Evolutionary conservation across 305 asterid genomes (phyloP), one percentile per base, ranked within the genome.

Genomic region (Fraxinus platypoda): DNA sequence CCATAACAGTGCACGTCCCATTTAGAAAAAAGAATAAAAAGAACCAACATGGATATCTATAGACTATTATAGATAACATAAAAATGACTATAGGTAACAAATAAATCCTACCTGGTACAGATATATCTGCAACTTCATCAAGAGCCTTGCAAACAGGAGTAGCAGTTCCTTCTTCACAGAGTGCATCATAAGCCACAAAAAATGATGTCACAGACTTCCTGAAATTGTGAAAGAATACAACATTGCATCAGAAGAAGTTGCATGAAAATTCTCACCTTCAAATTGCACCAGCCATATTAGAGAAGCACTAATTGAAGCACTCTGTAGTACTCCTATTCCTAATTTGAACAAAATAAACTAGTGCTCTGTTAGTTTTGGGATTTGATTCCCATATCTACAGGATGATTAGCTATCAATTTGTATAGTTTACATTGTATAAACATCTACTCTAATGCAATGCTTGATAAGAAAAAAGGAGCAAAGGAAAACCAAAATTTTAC

Each of bases 141-240:
- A 96, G 98, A 75, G 97, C 95, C 86, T 90, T 84, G 83, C 98
- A 94, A 71, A 96, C 98, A 71, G 97, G 17, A 77, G 98, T 91
- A 76, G 99, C 98, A 34, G 97, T 96, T 87, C 99, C 99, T 89
- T 96, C 99, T 87, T 96, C 99, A 81, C 99, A 88, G 37, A 96
- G 98, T 35, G 98, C 97, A 85, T 96, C 99, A 86, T 76, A 96
- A 52, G 92, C 95, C 90, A 97, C 97, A 88, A 96, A 96, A 89
- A 96, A 94, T 84, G 99, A 92, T 79, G 92, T 88, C 87, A 88
- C 99, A 0, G 99, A 96, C 86, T 94, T 96, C 91, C 99, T 95
- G 92, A 88, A 87, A 85, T 26, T 81, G 46, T 30, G 54, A 80
- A 78, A 81, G 37, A 80, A 83, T 57, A 73, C 46, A 8, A 35